Evolutionary conservation across 495 filamentous ascomycete genomes (phyloP).

Genomic region (Geoglossum glabrum): DNA sequence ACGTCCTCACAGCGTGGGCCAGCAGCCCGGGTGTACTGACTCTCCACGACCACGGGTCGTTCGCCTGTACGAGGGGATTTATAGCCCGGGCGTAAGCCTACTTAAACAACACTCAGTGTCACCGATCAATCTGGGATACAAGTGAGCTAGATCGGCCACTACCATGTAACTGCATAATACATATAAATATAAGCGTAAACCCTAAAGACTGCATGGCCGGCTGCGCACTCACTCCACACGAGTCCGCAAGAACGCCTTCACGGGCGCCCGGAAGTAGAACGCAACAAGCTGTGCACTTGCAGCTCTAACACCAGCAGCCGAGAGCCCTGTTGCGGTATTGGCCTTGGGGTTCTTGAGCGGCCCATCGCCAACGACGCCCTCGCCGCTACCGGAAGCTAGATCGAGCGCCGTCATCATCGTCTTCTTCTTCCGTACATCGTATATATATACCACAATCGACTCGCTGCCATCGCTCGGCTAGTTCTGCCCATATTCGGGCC

Average conservation of each 20-base stretch:
- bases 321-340: conserved; percentile 55
- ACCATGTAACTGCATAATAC: conserved; percentile 54
- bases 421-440: no score
- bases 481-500: neutral
- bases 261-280: conserved; percentile 77
- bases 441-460: no score
- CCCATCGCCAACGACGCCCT: conserved; percentile 24
- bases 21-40: conserved; percentile 63
- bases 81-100: conserved; percentile 49
- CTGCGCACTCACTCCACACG: conserved; percentile 53
- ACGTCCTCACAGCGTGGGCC: conserved; percentile 51
- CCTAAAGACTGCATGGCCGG: conserved; percentile 3
- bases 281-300: conserved; percentile 58
- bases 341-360: conserved; percentile 21
- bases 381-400: conserved; percentile 11
- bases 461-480: no score
- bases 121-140: conserved; percentile 6
- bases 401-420: neutral
- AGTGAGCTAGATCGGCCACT: conserved; percentile 11
- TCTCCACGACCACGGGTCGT: conserved; percentile 43
- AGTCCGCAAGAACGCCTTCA: conserved; percentile 76
- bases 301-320: conserved; percentile 63
- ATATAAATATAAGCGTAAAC: conserved; percentile 13
- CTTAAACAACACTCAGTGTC: conserved; percentile 1
- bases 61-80: conserved; percentile 34